A percentile compares a stretch with the other conserved stretches of the same genome.
These are phyloP conservation scores for Cyclotella baltica DNA, from an alignment of 108 stramenopile genomes.

Conservation along the genomic window DNA sequence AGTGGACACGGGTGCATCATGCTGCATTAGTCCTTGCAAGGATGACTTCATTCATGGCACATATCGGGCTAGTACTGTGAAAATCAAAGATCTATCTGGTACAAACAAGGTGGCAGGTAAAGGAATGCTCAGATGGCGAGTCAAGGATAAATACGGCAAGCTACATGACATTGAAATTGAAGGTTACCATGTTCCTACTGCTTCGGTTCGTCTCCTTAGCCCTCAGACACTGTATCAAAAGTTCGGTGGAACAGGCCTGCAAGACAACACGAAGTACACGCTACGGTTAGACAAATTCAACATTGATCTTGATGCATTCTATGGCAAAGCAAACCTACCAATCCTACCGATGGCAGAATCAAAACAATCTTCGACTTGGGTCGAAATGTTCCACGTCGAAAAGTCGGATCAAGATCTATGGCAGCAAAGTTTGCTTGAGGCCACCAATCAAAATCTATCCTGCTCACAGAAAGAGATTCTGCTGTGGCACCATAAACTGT, in stretches of 20 bases:
- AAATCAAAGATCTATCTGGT: slow-evolving; percentile 18
- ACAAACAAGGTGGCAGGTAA: not conserved
- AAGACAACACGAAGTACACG: not conserved
- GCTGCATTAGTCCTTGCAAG: slow-evolving; percentile 13
- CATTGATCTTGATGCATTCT: not conserved
- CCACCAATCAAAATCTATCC: not conserved
- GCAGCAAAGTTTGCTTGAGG: not conserved
- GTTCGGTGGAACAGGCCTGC: not conserved
- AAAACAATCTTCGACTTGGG: too few species aligned
- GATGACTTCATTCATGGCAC: not conserved
- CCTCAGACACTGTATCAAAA: slow-evolving; percentile 1
- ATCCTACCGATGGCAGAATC: not conserved
- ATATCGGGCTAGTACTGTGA: slow-evolving; percentile 1
- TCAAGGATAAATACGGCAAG: not conserved
- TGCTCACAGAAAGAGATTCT: not conserved
- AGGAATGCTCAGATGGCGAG: slow-evolving; percentile 3
- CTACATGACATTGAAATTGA: not conserved
- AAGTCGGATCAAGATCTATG: not conserved
- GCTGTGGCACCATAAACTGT: not conserved
- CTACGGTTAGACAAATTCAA: not conserved
- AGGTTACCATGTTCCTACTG: slow-evolving; percentile 12
- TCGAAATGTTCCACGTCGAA: not conserved
- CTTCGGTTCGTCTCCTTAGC: slow-evolving; percentile 11
- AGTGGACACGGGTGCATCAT: not conserved
- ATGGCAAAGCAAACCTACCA: not conserved